These are phyloP conservation scores for Limnanthes douglasii DNA, from an alignment of 345 rosid genomes.

Conservation along the genomic window DNA sequence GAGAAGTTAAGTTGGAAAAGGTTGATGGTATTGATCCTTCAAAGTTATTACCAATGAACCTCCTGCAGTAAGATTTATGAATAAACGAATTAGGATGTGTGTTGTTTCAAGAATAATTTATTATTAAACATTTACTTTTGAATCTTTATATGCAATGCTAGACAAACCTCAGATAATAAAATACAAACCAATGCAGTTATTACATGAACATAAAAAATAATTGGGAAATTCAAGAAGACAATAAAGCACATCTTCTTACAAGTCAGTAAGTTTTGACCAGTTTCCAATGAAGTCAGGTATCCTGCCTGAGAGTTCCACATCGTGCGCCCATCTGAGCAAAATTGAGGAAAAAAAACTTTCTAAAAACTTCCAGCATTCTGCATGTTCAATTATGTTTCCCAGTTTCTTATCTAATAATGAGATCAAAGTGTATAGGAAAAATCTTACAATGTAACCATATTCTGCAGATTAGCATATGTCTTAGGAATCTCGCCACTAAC, in stretches of 20 bases:
- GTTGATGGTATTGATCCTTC: constrained; percentile 52
- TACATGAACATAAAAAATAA: not conserved
- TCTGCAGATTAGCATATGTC: constrained; percentile 31
- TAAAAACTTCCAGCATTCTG: too few species aligned
- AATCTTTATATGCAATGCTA: too few species aligned
- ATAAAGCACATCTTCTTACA: constrained; percentile 21
- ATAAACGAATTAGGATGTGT: not conserved
- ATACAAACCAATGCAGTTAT: too few species aligned
- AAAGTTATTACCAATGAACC: constrained; percentile 52
- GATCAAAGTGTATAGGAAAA: too few species aligned
- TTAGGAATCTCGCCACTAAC: constrained; percentile 37
- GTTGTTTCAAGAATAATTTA: too few species aligned
- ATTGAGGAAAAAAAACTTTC: not conserved
- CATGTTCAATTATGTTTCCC: too few species aligned
- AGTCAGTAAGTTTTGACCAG: constrained; percentile 29
- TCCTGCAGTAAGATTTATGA: constrained; percentile 22
- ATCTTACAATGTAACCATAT: too few species aligned
- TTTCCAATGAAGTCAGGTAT: constrained; percentile 62
- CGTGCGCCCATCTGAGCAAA: constrained; percentile 43
- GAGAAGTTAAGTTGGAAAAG: constrained; percentile 29
- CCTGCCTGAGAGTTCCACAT: constrained; percentile 37
- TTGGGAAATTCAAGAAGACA: not conserved
- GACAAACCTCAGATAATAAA: too few species aligned
- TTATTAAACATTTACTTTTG: too few species aligned
- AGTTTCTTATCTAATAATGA: too few species aligned